Evolutionary conservation across 1,284 basidiomycete genomes (phyloP), one percentile per base, ranked within the genome.

Genomic region (Stereum hirsutum): DNA sequence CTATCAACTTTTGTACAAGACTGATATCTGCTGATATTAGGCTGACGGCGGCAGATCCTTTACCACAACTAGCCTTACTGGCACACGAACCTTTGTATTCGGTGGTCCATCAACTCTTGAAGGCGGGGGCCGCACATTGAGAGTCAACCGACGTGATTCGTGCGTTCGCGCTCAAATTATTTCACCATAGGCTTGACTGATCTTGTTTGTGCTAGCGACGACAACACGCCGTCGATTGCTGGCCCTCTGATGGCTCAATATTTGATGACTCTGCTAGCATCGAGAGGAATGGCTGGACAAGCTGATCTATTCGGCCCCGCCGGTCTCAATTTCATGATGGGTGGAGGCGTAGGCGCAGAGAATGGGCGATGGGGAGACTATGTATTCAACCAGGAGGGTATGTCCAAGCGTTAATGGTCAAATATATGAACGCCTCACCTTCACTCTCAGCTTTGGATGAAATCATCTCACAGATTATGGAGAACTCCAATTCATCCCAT

Each of bases 351-450:
- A 44, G 58, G 65, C 3, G 49, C 65, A 20, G 67, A 69, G 46
- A 58, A 58, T 34, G 80, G 81, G 15, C 62, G 74, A 52, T 76
- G 77, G 77, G 87, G 87, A 8, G 86, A 89, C 56, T 89, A 89
- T 63, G 85, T 85, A 10, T 83, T 88, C 54, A 84, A 78, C 49
- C 85, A 89, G 62, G 82, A 88, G 71, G 84, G 86, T 76, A 45
- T 30, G 59, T 49, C n/a, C 19, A 28, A 10, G 39, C 17, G 15
- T 30, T 12, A 6, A 25, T 14, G 24, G 20, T n/a, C 27, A 23
- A 33, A 17, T 3, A 15, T 28, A n/a, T 37, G 14, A 14, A 21
- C 30, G 14, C 21, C 36, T 17, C 25, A 48, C 25, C 40, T 5
- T 11, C 39, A 47, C n/a, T 39, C 31, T 32, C 51, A 87, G 86